Conservation (phyloP, 768 basidiomycete genomes). For the Suillus brevipes region DNA sequence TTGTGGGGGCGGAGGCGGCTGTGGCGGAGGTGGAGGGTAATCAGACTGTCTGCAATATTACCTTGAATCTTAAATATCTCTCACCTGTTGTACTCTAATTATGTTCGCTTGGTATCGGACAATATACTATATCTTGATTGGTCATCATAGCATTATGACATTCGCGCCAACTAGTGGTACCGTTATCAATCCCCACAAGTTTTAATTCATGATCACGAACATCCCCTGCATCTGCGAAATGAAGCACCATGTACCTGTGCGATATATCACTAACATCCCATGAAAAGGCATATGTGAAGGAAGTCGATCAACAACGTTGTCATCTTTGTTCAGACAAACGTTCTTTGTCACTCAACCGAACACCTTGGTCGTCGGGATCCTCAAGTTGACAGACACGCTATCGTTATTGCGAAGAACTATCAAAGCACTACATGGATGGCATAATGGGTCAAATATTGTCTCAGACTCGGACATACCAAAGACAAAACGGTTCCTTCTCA, state of each 20-base stretch:
- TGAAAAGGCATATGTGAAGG: not conserved
- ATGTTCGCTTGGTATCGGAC: not conserved
- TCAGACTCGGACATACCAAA: not conserved
- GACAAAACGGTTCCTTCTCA: not conserved
- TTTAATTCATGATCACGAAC: not conserved
- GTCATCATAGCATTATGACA: not conserved
- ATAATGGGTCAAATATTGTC: not conserved
- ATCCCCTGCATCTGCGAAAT: not conserved
- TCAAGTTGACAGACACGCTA: not conserved
- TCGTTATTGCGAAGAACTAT: not conserved
- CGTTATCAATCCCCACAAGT: not conserved
- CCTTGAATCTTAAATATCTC: not conserved
- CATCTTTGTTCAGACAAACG: not conserved
- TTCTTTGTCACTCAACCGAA: not conserved
- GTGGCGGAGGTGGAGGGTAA: constrained; percentile 6
- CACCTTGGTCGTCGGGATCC: not conserved
- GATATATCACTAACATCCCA: not conserved
- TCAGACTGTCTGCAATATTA: not conserved
- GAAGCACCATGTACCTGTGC: not conserved
- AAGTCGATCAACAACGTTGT: not conserved
- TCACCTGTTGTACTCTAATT: not conserved
- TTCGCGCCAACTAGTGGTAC: not conserved
- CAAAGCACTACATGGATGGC: not conserved
- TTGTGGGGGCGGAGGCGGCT: constrained; percentile 30
- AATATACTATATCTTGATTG: not conserved